Base-by-base conservation (phyloP, 1,139 yeast genomes). In the Scheffersomyces quercinus region DNA sequence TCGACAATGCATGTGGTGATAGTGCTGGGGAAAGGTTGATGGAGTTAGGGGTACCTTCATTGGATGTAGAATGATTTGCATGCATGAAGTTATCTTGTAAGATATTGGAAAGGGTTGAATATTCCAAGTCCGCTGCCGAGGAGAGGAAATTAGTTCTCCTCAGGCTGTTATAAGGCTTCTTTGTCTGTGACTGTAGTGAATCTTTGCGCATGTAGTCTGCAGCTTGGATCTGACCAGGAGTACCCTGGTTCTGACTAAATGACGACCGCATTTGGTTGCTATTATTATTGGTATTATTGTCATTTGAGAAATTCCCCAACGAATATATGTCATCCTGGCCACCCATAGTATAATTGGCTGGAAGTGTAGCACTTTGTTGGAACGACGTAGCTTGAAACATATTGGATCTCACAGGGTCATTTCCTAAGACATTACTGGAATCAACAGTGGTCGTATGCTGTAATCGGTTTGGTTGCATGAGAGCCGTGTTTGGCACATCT, bases 61-160 rank as follows among this genome's bases (percentile, higher is more conserved):
- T 67, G 15, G 75, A 67, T 0, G 75, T 67, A 3, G 64, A 51
- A 35, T 58, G 68, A 41, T 54, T 54, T 40, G 56, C 46, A 42
- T 59, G 62, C 45, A 58, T 50, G 43, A 68, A 60, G 45, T 77
- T 82, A 48, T 81, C 84, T 41, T 77, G 83, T 31, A 86, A 75
- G 41, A 88, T 86, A 49, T 77, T 82, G n/a, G 95, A 85, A 35
- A 89, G 65, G 2, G 88, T 83, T 4, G 88, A 77, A 56, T 88
- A 88, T 56, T 89, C 97, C 49, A 84, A 70, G 56, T 86, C 88
- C 0, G 93, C 91, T 0, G 96, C 93, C 12, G 83, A 70, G 1
- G 95, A 85, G 48, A 86, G 67, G 58, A 88, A 83, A 43, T 72
- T 73, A 8, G 71, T 67, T 36, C 70, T 52, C 45, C 56, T 55